Evolutionary conservation across 2,329 filamentous ascomycete genomes (phyloP), one percentile per base, ranked within the genome.

Genomic region (Hypoxylon sp.): DNA sequence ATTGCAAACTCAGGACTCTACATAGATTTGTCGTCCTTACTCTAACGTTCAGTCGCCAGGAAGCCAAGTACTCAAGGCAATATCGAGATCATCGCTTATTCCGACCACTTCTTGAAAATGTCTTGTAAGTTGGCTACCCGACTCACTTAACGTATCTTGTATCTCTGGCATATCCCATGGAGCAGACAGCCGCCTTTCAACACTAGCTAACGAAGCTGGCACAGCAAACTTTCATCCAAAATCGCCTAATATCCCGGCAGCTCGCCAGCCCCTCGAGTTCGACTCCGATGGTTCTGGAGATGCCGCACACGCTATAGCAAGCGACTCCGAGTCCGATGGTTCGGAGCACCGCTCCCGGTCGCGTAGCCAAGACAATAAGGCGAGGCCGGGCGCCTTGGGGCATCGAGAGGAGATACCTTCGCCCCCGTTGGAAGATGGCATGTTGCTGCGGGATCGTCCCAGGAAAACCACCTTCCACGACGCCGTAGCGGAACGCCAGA

Each of bases 381-480:
- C 24, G 37, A 52, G 11, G n/a, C 13, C 15, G 53, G 55, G 24
- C 15, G 32, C 19, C 22, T 37, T 30, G 17, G 47, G 30, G 6
- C 46, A 52, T 19, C 34, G 30, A 53, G 60, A 47, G 22, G 56
- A 60, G 17, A 26, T 37, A 17, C 59, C 61, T 17, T 72, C 74
- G 22, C 63, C 61, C n/a, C 56, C 68, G 50, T 67, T 73, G 13
- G 72, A 71, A 46, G 84, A 86, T 28, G 87, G 86, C 56, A 86
- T 89, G 82, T 80, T 90, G 8, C 80, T 81, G 20, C 81, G 87
- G 64, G 87, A 90, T 73, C 75, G 87, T 54, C 87, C 86, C 32
- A 84, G 84, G 64, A 90, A 89, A 75, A 97, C 93, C 7, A 92
- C 94, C 19, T 96, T 93, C 75, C 97, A 97, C 79, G 94, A 97